A percentile compares a stretch with the other conserved stretches of the same genome.
Conservation (phyloP, 192 early-diverging fungal species). For the Funneliformis geosporum region DNA sequence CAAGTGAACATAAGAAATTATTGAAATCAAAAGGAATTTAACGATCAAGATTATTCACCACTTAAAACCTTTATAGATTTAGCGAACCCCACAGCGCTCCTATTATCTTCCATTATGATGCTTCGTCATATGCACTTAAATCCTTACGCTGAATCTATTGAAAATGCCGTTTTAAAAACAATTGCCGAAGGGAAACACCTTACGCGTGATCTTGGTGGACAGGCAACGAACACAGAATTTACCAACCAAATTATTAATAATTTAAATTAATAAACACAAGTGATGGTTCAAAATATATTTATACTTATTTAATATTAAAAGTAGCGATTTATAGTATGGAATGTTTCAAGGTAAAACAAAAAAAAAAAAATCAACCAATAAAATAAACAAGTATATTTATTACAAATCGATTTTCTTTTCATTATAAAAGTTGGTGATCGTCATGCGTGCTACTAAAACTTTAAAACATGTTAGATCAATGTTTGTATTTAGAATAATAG, state of each 20-base stretch:
- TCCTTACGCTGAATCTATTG: conserved; percentile 79
- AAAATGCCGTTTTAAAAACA: conserved; percentile 88
- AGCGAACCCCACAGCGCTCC: conserved; percentile 93
- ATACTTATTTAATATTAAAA: background rate
- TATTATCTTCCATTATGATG: conserved; percentile 98
- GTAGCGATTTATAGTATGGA: too few species aligned
- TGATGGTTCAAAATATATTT: background rate
- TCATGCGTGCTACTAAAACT: background rate
- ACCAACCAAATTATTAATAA: conserved; percentile 83
- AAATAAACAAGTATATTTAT: too few species aligned
- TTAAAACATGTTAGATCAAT: background rate
- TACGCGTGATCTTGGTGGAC: conserved; percentile 92
- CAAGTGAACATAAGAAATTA: conserved; percentile 24
- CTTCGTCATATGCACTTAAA: conserved; percentile 92
- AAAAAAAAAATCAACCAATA: too few species aligned
- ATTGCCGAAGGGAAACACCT: conserved; percentile 89
- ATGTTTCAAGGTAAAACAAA: background rate
- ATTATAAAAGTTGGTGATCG: background rate
- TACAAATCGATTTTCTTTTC: too few species aligned
- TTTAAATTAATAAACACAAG: conserved; percentile 35
- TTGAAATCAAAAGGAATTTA: background rate
- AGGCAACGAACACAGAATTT: conserved; percentile 77
- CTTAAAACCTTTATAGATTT: conserved; percentile 53
- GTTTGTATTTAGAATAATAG: background rate
- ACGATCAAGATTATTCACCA: background rate